Evolutionary conservation across 2,329 filamentous ascomycete genomes (phyloP).

Genomic region (Triangularia setosa): DNA sequence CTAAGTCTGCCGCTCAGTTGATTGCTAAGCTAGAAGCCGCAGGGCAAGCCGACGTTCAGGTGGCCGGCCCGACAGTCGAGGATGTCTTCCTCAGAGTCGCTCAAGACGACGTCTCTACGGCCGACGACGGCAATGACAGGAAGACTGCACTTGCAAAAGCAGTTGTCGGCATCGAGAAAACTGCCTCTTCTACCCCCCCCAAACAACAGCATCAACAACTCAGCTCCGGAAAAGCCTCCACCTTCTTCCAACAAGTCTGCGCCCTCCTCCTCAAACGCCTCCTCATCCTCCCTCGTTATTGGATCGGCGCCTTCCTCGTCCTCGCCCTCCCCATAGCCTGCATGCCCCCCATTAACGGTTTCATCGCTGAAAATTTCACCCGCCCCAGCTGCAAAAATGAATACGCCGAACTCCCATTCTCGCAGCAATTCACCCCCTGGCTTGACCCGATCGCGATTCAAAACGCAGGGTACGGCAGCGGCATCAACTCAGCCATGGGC

Average conservation of each 20-base stretch:
- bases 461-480: no score
- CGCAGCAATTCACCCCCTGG: neutral
- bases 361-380: conserved; percentile 9
- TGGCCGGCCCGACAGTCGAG: conserved; percentile 33
- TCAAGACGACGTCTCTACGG: conserved; percentile 18
- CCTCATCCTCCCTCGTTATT: conserved; percentile 22
- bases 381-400: conserved; percentile 8
- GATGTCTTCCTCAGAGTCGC: conserved; percentile 33
- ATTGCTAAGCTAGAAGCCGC: conserved; percentile 45
- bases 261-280: conserved; percentile 25
- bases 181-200: neutral
- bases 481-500: neutral
- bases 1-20: conserved; percentile 27
- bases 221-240: conserved; percentile 10
- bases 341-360: conserved; percentile 18
- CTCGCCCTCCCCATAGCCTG: conserved; percentile 23
- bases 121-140: neutral
- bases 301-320: conserved; percentile 21
- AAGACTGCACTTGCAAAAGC: neutral
- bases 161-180: neutral
- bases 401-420: neutral
- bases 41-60: conserved; percentile 36
- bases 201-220: conserved; percentile 4
- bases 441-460: neutral
- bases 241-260: conserved; percentile 20